Percentiles rank a stretch among this genome's conserved stretches.
Evolutionary conservation across 208 protist species (phyloP).

Genomic region (Acanthamoeba healyi): DNA sequence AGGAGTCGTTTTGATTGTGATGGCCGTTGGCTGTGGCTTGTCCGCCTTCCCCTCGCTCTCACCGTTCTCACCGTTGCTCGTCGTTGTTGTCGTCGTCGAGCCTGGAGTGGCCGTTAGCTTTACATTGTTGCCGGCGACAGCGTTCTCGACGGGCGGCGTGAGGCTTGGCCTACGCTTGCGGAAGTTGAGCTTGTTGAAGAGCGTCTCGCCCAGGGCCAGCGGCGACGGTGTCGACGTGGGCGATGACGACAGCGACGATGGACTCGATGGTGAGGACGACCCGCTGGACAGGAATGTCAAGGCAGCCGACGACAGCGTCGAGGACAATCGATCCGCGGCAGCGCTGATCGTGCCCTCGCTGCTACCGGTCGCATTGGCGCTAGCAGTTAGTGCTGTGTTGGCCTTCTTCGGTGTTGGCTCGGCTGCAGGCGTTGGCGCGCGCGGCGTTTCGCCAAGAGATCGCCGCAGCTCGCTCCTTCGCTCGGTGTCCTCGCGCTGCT

Average conservation of each 20-base stretch:
- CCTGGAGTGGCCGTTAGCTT: not conserved
- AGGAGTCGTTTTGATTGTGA: too few species aligned
- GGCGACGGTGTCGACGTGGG: not conserved
- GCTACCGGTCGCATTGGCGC: too few species aligned
- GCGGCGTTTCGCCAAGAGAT: not conserved
- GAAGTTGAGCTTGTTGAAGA: constrained; percentile 62
- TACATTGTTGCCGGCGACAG: too few species aligned
- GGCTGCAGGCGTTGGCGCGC: not conserved
- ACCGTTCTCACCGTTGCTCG: not conserved
- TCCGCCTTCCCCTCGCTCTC: too few species aligned
- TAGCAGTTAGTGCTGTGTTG: too few species aligned
- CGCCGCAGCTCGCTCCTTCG: constrained; percentile 7
- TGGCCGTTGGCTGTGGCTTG: too few species aligned
- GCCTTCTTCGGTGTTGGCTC: too few species aligned
- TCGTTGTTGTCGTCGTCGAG: not conserved
- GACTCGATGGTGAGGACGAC: not conserved
- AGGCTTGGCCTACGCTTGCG: not conserved
- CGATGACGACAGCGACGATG: not conserved
- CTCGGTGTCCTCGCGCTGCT: not conserved
- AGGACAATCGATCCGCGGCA: not conserved
- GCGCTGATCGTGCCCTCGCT: too few species aligned
- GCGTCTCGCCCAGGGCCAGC: constrained; percentile 20
- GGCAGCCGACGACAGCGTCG: not conserved
- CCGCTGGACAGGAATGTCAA: not conserved
- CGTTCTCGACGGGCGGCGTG: not conserved